These are phyloP conservation scores for Sclerotinia nivalis DNA, from an alignment of 2,329 filamentous ascomycete species.

Conservation along the genomic window DNA sequence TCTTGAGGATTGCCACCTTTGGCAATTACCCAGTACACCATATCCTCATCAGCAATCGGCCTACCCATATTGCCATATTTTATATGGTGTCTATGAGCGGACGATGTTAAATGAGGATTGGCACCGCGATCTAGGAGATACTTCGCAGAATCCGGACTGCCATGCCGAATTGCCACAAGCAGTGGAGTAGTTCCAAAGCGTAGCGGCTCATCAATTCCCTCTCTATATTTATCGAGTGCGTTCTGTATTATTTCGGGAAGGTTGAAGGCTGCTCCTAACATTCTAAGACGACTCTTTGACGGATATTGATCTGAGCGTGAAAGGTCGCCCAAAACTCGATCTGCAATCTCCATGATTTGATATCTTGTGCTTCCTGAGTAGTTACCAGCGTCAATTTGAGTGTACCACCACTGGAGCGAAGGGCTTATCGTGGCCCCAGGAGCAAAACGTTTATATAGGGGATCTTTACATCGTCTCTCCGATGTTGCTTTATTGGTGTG, in stretches of 20 bases:
- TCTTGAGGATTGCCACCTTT: no score
- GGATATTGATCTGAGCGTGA: background rate
- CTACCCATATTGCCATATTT: no score
- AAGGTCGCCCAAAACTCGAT: accelerated
- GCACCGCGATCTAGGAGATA: background rate
- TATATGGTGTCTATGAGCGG: background rate
- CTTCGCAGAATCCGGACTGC: background rate
- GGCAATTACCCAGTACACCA: background rate
- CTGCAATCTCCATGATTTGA: no score
- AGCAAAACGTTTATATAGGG: background rate
- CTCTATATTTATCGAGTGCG: background rate
- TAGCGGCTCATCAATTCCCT: background rate
- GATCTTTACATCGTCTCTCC: background rate
- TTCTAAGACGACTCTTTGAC: background rate
- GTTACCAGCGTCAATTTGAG: background rate
- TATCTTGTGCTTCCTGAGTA: background rate
- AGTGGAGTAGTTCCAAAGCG: background rate
- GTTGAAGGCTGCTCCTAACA: background rate
- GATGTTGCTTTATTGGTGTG: background rate
- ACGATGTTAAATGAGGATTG: background rate
- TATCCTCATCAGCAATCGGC: background rate
- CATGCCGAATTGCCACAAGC: background rate
- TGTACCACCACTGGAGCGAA: background rate
- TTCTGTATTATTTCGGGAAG: background rate
- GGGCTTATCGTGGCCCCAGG: background rate